Conservation (phyloP, 2,329 filamentous ascomycete species). For the Stagonosporopsis chrysanthemi region DNA sequence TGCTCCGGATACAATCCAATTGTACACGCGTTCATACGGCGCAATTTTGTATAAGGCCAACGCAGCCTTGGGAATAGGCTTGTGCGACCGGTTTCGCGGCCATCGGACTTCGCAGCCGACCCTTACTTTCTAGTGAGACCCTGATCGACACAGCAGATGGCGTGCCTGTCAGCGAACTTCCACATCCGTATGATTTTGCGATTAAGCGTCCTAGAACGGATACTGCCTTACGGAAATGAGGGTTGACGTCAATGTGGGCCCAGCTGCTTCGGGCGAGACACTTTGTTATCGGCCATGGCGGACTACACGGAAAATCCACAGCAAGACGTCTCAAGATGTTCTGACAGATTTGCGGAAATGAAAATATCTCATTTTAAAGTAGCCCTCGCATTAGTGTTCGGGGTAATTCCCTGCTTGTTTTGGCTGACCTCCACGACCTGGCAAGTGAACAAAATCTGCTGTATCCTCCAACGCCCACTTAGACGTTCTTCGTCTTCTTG, state of each 20-base stretch:
- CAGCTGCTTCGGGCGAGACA: background rate
- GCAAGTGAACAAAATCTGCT: too few species aligned
- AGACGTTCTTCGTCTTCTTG: background rate
- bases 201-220: background rate
- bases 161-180: background rate
- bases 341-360: background rate
- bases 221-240: slow-evolving; percentile 1
- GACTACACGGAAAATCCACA: background rate
- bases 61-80: background rate
- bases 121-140: background rate
- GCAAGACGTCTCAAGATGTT: background rate
- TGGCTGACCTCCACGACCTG: too few species aligned
- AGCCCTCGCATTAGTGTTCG: background rate
- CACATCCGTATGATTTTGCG: background rate
- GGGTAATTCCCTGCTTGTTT: background rate
- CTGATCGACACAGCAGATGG: background rate
- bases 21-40: background rate
- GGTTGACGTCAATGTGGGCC: background rate
- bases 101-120: slow-evolving; percentile 9
- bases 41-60: background rate
- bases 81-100: background rate
- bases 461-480: background rate
- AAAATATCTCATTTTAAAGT: background rate
- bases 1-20: background rate
- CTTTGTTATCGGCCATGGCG: background rate